These are phyloP conservation scores for Acorus calamus DNA, from an alignment of 106 monocot genomes.

Conservation along the genomic window DNA sequence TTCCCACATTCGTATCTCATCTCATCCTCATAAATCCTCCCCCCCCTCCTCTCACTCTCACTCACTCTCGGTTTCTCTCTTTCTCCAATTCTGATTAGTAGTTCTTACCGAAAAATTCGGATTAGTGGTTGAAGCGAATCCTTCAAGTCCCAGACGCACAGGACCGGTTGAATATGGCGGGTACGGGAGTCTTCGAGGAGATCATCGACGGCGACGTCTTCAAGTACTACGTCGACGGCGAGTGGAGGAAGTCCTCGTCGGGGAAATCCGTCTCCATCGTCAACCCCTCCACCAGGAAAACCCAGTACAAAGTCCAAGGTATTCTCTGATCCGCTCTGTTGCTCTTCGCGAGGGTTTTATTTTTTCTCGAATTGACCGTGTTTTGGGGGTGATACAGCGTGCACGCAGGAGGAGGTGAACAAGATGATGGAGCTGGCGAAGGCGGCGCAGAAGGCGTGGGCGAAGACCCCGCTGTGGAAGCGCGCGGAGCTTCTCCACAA, in stretches of 20 bases:
- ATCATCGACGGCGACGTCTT: conserved; percentile 84
- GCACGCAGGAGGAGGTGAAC: conserved; percentile 98
- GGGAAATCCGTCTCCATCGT: conserved; percentile 84
- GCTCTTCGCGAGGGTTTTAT: background rate
- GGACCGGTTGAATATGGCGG: conserved; percentile 29
- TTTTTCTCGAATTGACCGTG: background rate
- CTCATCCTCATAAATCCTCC: too few species aligned
- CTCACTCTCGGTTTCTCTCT: too few species aligned
- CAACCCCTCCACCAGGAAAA: conserved; percentile 74
- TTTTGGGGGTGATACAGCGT: conserved; percentile 35
- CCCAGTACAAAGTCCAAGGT: conserved; percentile 90
- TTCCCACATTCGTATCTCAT: too few species aligned
- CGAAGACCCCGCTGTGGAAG: conserved; percentile 93
- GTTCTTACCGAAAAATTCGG: too few species aligned
- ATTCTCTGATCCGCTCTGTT: background rate
- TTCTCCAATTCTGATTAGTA: too few species aligned
- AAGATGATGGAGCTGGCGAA: conserved; percentile 77
- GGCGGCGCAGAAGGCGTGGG: conserved; percentile 85
- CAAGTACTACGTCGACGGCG: conserved; percentile 84
- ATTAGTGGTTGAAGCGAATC: too few species aligned
- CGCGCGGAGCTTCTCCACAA: conserved; percentile 88
- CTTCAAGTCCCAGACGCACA: too few species aligned
- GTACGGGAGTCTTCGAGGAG: conserved; percentile 62
- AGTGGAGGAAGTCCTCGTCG: conserved; percentile 70
- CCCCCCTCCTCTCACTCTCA: too few species aligned